phyloP scores from a whole-genome alignment of 768 basidiomycete species.

The Pulveroboletus sp. region DNA sequence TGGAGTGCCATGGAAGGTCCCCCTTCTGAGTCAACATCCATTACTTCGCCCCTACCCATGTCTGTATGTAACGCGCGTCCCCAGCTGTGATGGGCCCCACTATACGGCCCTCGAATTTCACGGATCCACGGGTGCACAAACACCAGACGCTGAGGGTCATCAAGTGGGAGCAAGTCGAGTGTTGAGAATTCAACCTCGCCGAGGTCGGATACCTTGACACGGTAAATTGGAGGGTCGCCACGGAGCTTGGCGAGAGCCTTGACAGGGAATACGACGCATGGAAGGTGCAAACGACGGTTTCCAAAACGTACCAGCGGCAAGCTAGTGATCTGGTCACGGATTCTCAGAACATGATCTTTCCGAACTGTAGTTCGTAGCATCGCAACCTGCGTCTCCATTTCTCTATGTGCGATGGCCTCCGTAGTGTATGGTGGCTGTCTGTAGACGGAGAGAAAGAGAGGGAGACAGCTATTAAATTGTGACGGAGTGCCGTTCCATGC shows the following conservation, averaged over 20 bases:
- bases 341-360: not conserved
- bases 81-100: not conserved
- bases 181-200: constrained; percentile 1
- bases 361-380: not conserved
- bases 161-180: not conserved
- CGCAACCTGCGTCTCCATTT: not conserved
- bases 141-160: not conserved
- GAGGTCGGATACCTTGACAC: not conserved
- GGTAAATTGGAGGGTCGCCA: not conserved
- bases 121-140: constrained; percentile 14
- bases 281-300: constrained; percentile 1
- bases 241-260: not conserved
- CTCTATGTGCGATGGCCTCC: not conserved
- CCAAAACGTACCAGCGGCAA: not conserved
- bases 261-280: constrained; percentile 6
- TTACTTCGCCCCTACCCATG: not conserved
- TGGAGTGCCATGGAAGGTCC: not conserved
- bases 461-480: not conserved
- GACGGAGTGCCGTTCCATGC: not conserved
- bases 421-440: not conserved
- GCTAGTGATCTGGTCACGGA: not conserved
- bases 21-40: not conserved
- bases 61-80: not conserved
- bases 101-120: not conserved
- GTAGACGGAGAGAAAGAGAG: not conserved